Conservation (phyloP, 371 early-diverging fungal genomes). For the Rhizomucor pusillus region DNA sequence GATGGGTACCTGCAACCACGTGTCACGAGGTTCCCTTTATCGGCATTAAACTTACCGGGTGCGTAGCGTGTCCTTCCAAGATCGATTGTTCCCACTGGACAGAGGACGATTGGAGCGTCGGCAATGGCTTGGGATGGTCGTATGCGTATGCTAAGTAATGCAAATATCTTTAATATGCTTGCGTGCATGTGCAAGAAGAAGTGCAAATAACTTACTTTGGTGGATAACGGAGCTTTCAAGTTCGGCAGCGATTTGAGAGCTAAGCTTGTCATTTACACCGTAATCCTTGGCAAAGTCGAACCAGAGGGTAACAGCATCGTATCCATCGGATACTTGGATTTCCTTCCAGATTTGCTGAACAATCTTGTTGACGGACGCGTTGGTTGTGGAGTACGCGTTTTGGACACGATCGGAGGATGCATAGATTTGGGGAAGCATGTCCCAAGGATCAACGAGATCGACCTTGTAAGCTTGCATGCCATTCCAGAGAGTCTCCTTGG, state of each 20-base stretch:
- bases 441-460: conserved; percentile 38
- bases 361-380: neutral
- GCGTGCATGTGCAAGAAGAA: neutral
- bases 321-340: conserved; percentile 24
- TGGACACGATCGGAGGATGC: conserved; percentile 9
- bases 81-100: conserved; percentile 77
- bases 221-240: conserved; percentile 38
- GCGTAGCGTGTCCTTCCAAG: conserved; percentile 77
- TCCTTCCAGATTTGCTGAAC: neutral
- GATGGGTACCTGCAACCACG: neutral
- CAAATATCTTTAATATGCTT: neutral
- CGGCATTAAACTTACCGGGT: conserved; percentile 55
- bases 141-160: conserved; percentile 21
- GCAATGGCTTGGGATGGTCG: conserved; percentile 46
- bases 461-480: conserved; percentile 30
- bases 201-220: conserved; percentile 40
- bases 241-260: conserved; percentile 37
- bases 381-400: conserved; percentile 3
- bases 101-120: conserved; percentile 41
- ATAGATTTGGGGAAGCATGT: conserved; percentile 47
- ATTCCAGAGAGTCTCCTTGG: conserved; percentile 12
- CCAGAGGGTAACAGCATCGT: conserved; percentile 41
- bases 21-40: too few relatives aligned
- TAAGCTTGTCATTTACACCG: conserved; percentile 27
- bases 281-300: conserved; percentile 29